These are phyloP conservation scores for Xylaria arbuscula DNA, from an alignment of 2,329 filamentous ascomycete species.

Conservation along the genomic window DNA sequence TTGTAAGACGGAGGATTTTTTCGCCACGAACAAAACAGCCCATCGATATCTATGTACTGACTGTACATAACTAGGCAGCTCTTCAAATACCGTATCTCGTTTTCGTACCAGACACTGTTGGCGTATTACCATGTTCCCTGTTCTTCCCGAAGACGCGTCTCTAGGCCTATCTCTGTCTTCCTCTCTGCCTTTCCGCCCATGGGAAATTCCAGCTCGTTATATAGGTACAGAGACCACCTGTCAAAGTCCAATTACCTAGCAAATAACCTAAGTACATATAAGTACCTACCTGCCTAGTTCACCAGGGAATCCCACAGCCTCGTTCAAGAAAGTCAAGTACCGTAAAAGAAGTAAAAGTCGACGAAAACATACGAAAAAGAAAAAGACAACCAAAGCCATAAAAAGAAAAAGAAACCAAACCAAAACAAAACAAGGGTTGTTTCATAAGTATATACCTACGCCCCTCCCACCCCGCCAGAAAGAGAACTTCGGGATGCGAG, in stretches of 20 bases:
- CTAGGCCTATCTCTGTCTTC: neutral
- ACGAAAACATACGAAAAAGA: neutral
- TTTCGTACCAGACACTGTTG: neutral
- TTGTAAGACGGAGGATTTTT: neutral
- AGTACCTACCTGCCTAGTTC: neutral
- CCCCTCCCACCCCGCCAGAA: neutral
- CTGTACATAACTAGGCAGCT: neutral
- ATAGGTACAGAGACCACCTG: too few species aligned
- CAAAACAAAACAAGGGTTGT: slow-evolving; percentile 4
- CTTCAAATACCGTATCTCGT: neutral
- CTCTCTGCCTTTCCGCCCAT: neutral
- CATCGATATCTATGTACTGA: neutral
- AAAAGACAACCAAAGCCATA: neutral
- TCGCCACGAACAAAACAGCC: neutral
- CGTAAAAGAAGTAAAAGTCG: neutral
- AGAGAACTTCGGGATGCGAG: slow-evolving; percentile 3
- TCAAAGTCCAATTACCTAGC: too few species aligned
- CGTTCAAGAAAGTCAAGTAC: neutral
- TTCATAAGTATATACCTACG: slow-evolving; percentile 7
- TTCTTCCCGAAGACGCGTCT: neutral
- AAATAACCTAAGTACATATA: neutral
- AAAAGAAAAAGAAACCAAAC: neutral
- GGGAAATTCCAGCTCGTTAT: neutral
- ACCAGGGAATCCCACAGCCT: neutral
- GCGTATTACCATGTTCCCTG: neutral